Evolutionary conservation across 495 filamentous ascomycete genomes (phyloP), one percentile per base, ranked within the genome.

Genomic region (Penicillium canariense): DNA sequence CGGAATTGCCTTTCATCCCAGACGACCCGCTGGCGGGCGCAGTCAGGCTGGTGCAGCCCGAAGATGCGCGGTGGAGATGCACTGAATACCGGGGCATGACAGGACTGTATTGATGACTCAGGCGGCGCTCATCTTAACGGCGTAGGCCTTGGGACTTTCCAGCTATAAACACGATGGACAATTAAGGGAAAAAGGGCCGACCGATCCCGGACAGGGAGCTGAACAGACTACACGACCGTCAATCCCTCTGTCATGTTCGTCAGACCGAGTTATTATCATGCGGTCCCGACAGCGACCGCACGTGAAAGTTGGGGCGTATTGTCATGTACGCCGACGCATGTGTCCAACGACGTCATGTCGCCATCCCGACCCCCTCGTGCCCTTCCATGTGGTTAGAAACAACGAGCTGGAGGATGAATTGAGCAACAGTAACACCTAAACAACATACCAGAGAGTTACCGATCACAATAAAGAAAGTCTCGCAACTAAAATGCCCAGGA

Each of bases 321-420:
- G 66, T 67, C 56, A 70, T 30, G 59, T 52, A 32, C 30, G 6
- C 8, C 35, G 14, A 32, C 4, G 39, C 54, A 69, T 59, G 59
- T 68, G 68, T 65, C 58, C 52, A 35, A 64, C 59, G 53, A 73
- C 70, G 68, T 73, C 68, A 71, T 67, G 39, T 18, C 18, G 32
- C 30, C 50, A 46, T 61, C 50, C 59, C 54, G 54, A 58, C 23
- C 14, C 30, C 38, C 52, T 58, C 39, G 32, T 32, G 45, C 25
- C 14, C 40, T 42, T 27, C 51, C 25, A 52, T 45, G 27, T 25
- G 30, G 6, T 26, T 23, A 50, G 5, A 35, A 18, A 23, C 22
- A 15, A 23, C 5, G 15, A 12, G 15, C 35, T 39, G 25, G 46
- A 12, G n/a, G 25, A 22, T 46, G 7, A 17, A 50, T 42, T 27